A percentile compares a stretch with the other conserved stretches of the same genome.
Conservation (phyloP, 148 eudicot genomes). For the Rhododendron mucronatum region DNA sequence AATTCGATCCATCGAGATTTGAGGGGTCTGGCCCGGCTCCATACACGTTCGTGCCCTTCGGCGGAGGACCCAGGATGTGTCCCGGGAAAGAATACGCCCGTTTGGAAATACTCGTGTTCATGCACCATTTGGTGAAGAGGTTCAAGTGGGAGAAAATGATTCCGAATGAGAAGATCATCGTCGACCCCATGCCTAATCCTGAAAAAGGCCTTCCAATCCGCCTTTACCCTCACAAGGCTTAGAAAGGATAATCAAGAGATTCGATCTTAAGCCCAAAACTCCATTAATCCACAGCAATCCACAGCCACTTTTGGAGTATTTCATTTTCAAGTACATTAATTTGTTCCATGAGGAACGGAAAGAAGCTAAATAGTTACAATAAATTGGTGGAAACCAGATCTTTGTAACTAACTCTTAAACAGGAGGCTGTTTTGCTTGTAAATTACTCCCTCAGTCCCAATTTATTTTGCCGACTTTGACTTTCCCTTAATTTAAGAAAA, state of each 20-base stretch:
- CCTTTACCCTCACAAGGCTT: constrained; percentile 10
- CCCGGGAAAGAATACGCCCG: not conserved
- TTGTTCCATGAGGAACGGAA: not conserved
- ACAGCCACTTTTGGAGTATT: not conserved
- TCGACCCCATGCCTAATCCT: constrained; percentile 28
- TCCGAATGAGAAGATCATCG: constrained; percentile 25
- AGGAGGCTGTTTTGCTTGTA: not conserved
- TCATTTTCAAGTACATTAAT: not conserved
- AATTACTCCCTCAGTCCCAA: not conserved
- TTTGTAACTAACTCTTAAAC: not conserved
- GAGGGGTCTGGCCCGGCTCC: too few relatives aligned
- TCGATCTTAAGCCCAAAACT: not conserved
- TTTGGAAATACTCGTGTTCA: constrained; percentile 20
- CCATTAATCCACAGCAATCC: not conserved
- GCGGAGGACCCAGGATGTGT: not conserved
- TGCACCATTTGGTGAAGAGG: constrained; percentile 26
- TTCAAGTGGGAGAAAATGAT: constrained; percentile 25
- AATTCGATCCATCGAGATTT: too few relatives aligned
- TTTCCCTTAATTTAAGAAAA: too few relatives aligned
- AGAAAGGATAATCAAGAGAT: not conserved
- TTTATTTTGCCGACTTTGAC: too few relatives aligned
- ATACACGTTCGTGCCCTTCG: too few relatives aligned
- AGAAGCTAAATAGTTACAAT: not conserved
- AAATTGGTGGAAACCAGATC: not conserved
- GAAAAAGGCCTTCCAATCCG: constrained; percentile 31